Evolutionary conservation across 768 basidiomycete species (phyloP).

Genomic region (Podaxis sp.): DNA sequence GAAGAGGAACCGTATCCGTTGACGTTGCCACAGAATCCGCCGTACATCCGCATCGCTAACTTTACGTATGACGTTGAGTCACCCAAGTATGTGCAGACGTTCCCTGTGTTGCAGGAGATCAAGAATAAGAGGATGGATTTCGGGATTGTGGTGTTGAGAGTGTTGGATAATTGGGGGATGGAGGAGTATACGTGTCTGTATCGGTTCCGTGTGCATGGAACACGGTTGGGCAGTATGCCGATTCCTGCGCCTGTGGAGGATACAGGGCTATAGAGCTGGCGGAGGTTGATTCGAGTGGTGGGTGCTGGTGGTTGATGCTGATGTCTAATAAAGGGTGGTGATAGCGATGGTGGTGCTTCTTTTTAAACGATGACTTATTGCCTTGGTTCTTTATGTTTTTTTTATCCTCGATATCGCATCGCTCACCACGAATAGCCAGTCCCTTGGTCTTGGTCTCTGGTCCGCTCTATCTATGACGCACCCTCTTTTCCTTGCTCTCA

Average conservation of each 20-base stretch:
- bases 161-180: conserved; percentile 87
- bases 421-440: background rate
- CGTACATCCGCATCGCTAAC: conserved; percentile 63
- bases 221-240: conserved; percentile 42
- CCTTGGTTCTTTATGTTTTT: conserved; percentile 13
- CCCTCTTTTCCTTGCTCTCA: background rate
- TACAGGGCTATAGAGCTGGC: background rate
- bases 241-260: conserved; percentile 24
- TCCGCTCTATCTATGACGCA: background rate
- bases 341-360: background rate
- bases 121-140: conserved; percentile 75
- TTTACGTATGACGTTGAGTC: conserved; percentile 66
- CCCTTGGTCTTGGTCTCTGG: background rate
- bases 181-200: conserved; percentile 87
- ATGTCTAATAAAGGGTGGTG: background rate
- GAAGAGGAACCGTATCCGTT: conserved; percentile 40
- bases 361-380: conserved; percentile 12
- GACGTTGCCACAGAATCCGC: conserved; percentile 43
- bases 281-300: background rate
- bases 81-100: conserved; percentile 70
- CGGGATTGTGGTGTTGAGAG: conserved; percentile 75
- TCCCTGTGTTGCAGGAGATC: conserved; percentile 69
- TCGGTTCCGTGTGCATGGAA: conserved; percentile 78
- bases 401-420: background rate
- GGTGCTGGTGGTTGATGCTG: background rate